phyloP scores from a whole-genome alignment of 192 early-diverging fungal genomes.

The Chytriomyces sp. region DNA sequence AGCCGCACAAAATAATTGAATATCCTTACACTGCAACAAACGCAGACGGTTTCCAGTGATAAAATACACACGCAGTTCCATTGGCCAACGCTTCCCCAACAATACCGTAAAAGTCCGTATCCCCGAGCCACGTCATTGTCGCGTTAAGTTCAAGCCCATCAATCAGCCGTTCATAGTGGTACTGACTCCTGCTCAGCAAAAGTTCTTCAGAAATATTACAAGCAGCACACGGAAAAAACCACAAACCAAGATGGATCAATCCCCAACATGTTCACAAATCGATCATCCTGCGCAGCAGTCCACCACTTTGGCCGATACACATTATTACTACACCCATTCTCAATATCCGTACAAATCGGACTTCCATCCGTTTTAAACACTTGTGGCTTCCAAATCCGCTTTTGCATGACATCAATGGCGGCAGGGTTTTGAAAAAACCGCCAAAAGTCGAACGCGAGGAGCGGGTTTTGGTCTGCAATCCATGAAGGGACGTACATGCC shows the following conservation, averaged over 20 bases:
- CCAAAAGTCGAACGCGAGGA: conserved; percentile 30
- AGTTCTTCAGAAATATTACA: background rate
- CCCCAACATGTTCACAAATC: conserved; percentile 25
- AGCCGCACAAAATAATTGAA: background rate
- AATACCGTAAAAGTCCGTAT: conserved; percentile 1
- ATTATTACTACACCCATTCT: conserved; percentile 14
- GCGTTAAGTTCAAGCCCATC: conserved; percentile 33
- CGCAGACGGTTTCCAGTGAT: conserved; percentile 34
- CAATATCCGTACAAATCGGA: conserved; percentile 13
- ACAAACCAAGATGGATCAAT: conserved; percentile 31
- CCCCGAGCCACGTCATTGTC: conserved; percentile 26
- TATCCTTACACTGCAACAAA: conserved; percentile 29
- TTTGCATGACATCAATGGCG: background rate
- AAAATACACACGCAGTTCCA: conserved; percentile 29
- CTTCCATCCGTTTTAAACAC: background rate
- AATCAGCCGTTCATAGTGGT: conserved; percentile 32
- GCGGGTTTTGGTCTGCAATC: conserved; percentile 14
- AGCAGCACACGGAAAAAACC: background rate
- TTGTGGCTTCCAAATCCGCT: conserved; percentile 5
- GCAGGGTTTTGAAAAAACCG: conserved; percentile 27
- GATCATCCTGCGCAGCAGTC: background rate
- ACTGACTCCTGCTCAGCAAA: conserved; percentile 25
- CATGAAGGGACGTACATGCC: conserved; percentile 29
- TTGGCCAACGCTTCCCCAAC: conserved; percentile 26
- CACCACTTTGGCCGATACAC: conserved; percentile 23